Conservation (phyloP, 148 eudicot species). For the Polygonum aviculare region DNA sequence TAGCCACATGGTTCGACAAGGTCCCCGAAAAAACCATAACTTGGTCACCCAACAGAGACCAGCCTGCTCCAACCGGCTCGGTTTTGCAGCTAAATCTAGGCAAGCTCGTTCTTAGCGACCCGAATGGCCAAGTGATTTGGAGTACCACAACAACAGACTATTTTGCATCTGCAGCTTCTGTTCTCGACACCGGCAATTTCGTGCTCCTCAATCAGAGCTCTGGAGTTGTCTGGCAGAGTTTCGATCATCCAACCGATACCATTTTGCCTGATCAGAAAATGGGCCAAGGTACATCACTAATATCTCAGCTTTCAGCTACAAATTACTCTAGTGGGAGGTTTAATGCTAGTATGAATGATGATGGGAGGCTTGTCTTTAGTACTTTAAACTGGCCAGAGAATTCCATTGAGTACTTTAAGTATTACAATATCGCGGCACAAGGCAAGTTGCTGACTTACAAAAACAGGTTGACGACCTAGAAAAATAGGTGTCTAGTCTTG, state of each 20-base stretch:
- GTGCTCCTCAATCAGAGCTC: neutral
- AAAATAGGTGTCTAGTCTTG: no score
- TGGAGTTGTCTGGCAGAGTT: conserved; percentile 12
- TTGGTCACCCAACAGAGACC: conserved; percentile 16
- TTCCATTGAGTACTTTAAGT: no score
- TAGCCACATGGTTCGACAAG: conserved; percentile 19
- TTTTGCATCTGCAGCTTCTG: neutral
- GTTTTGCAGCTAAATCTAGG: neutral
- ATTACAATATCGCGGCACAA: no score
- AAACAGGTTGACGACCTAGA: no score
- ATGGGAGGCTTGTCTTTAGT: conserved; percentile 14
- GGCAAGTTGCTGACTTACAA: no score
- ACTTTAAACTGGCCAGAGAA: no score
- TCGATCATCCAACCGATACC: conserved; percentile 16
- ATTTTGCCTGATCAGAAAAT: conserved; percentile 13
- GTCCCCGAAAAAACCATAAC: conserved; percentile 14
- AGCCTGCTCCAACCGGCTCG: conserved; percentile 13
- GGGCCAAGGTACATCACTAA: neutral
- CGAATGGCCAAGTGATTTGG: conserved; percentile 16
- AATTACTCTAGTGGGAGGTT: conserved; percentile 17
- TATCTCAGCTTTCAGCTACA: neutral
- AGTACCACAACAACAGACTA: neutral
- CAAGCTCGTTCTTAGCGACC: conserved; percentile 13
- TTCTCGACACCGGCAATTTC: conserved; percentile 8
- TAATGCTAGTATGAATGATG: neutral